Evolutionary conservation across 495 filamentous ascomycete species (phyloP).

Genomic region (Pseudoneurospora amorphoporcata): DNA sequence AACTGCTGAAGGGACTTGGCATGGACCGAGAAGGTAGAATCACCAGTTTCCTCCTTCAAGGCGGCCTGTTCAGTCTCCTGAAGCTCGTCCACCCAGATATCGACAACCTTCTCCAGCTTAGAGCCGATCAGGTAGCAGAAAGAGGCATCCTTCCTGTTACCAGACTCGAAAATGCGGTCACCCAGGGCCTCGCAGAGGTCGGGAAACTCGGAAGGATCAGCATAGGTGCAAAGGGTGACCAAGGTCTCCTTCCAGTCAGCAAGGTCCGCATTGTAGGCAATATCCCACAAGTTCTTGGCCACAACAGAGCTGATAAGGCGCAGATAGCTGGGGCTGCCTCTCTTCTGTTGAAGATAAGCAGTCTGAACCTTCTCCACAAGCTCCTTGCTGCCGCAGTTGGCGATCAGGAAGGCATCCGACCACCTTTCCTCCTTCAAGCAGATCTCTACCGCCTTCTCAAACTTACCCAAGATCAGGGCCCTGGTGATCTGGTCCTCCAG

Average conservation of each 20-base stretch:
- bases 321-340: conserved; percentile 79
- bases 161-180: conserved; percentile 75
- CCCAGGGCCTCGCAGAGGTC: conserved; percentile 96
- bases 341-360: conserved; percentile 77
- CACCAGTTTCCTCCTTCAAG: conserved; percentile 53
- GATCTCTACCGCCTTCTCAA: conserved; percentile 80
- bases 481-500: conserved; percentile 81
- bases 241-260: conserved; percentile 94
- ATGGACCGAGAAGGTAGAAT: conserved; percentile 84
- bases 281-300: conserved; percentile 95
- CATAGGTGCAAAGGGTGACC: conserved; percentile 91
- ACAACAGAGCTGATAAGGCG: conserved; percentile 84
- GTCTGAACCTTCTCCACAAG: conserved; percentile 91
- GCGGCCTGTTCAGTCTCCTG: conserved; percentile 68
- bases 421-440: conserved; percentile 80
- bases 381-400: conserved; percentile 89
- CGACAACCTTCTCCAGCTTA: conserved; percentile 92
- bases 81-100: conserved; percentile 86
- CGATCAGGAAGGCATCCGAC: conserved; percentile 96
- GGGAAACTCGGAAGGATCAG: conserved; percentile 78
- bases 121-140: conserved; percentile 95
- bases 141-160: conserved; percentile 71
- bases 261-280: conserved; percentile 91
- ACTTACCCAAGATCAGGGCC: conserved; percentile 78
- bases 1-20: conserved; percentile 80